Evolutionary conservation across 2,329 filamentous ascomycete species (phyloP).

Genomic region (Colletotrichum sp.): DNA sequence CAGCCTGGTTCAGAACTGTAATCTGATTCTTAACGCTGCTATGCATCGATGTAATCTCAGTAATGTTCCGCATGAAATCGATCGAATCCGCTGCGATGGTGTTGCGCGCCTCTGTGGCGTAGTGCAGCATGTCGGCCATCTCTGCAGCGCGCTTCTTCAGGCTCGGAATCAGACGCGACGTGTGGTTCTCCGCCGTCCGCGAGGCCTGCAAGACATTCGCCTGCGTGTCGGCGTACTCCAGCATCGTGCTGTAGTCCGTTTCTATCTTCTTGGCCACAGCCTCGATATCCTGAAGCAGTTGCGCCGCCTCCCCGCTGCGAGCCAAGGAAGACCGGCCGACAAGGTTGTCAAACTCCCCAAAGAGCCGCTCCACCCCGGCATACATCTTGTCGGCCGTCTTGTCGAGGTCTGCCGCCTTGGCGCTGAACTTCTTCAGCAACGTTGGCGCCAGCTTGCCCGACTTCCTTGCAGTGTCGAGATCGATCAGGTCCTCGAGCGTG

Average conservation of each 20-base stretch:
- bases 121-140: slow-evolving; percentile 65
- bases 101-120: slow-evolving; percentile 71
- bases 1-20: slow-evolving; percentile 71
- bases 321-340: slow-evolving; percentile 58
- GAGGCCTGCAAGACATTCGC: slow-evolving; percentile 65
- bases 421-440: slow-evolving; percentile 63
- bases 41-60: slow-evolving; percentile 78
- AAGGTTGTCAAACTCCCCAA: slow-evolving; percentile 67
- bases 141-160: slow-evolving; percentile 61
- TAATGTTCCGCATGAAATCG: slow-evolving; percentile 81
- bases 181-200: slow-evolving; percentile 68
- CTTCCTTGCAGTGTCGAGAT: slow-evolving; percentile 73
- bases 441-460: slow-evolving; percentile 70
- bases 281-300: slow-evolving; percentile 83
- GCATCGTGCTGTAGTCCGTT: slow-evolving; percentile 81
- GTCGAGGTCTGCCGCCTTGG: slow-evolving; percentile 65
- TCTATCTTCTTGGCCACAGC: slow-evolving; percentile 85
- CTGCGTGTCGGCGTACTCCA: slow-evolving; percentile 70
- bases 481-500: slow-evolving; percentile 78
- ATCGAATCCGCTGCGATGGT: slow-evolving; percentile 68
- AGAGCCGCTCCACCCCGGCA: slow-evolving; percentile 64
- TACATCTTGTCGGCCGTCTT: slow-evolving; percentile 65
- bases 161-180: slow-evolving; percentile 64
- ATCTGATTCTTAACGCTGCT: slow-evolving; percentile 76
- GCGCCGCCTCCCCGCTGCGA: slow-evolving; percentile 67